Evolutionary conservation across 768 basidiomycete genomes (phyloP), one percentile per base, ranked within the genome.

Genomic region (Serendipita sp.): DNA sequence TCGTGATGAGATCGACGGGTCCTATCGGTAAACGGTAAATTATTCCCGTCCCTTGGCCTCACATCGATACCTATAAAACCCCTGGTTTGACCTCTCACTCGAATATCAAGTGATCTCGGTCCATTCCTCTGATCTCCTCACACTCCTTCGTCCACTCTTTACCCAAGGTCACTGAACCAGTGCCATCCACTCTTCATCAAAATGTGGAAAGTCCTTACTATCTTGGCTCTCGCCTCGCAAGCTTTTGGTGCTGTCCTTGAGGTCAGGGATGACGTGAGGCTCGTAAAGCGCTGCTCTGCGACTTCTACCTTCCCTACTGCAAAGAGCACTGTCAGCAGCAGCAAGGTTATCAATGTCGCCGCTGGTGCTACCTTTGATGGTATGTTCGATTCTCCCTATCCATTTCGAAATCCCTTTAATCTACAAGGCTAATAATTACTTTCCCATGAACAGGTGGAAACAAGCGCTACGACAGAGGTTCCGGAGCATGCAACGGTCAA

Each of bases 401-500:
- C 13, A 6, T 13, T 40, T 13, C 5, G 40, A 40, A 6, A 6
- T 40, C 13, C 40, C 5, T 40, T 13, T 5, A 6, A 13, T 13
- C 40, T 13, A 40, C 40, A 6, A 13, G 40, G 13, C 13, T 13
- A 13, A 40, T 40, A 6, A 5, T 40, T 40, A 8, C 48, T 31
- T 50, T n/a, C 6, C 8, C 48, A n/a, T 50, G n/a, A 40, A 40
- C 31, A 40, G 58, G 37, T 33, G 23, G 29, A 10, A 33, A n/a
- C 23, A 33, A 33, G 58, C 29, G 31, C 10, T 62, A n/a, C 37
- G 76, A 76, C 65, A 72, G 76, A 34, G 76, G 76, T n/a, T 72
- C 75, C 62, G 76, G 76, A 18, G 73, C 73, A 44, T 77, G 76
- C 66, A 68, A 66, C 0, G 74, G 70, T 3, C 76, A 77, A 55